Evolutionary conservation across 306 rosid species (phyloP).

Genomic region (Quercus ilex): DNA sequence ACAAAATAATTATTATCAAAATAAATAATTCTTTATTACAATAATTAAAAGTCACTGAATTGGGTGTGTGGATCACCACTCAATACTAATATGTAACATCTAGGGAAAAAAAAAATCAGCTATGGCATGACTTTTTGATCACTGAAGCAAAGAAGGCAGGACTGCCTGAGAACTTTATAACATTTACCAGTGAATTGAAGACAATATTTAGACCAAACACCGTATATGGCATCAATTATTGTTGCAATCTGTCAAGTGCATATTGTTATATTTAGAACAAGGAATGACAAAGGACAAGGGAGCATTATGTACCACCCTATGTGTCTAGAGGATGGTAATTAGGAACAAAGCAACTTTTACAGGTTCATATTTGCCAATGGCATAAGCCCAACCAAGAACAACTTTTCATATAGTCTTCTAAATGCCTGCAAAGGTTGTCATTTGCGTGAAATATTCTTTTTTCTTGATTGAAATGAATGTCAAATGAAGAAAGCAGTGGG

Average conservation of each 20-base stretch:
- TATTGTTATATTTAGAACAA: neutral
- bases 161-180: no score
- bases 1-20: no score
- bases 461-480: conserved; percentile 2
- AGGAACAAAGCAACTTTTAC: conserved; percentile 30
- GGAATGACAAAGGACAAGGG: conserved; percentile 17
- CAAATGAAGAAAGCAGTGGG: neutral
- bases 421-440: conserved; percentile 13
- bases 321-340: neutral
- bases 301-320: neutral
- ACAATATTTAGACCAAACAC: no score
- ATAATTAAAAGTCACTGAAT: no score
- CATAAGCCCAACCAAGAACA: conserved; percentile 95
- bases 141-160: neutral
- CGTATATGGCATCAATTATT: no score
- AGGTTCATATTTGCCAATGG: conserved; percentile 81
- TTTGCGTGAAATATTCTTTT: conserved; percentile 46
- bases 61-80: no score
- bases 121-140: neutral
- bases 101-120: no score
- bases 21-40: no score
- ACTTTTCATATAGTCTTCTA: conserved; percentile 73
- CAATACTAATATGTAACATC: no score
- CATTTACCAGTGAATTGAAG: no score
- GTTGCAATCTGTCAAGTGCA: no score